Evolutionary conservation across 2,329 filamentous ascomycete genomes (phyloP), one percentile per base, ranked within the genome.

Genomic region (Microsporum canis): DNA sequence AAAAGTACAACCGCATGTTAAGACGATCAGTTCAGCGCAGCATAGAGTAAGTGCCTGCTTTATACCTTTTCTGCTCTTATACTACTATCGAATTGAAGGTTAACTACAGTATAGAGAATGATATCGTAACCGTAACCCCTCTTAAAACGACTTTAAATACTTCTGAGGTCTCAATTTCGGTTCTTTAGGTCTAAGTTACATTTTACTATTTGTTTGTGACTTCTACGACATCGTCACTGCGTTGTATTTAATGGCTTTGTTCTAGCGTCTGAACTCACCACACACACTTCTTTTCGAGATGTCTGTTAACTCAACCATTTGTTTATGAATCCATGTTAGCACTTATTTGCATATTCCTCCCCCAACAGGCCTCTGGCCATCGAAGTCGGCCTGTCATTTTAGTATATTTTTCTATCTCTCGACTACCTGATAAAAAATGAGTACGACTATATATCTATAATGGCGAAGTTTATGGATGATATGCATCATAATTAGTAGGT

Each of bases 1-100:
- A 91, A 75, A 76, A 84, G 65, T 97, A 97, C 76, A 91, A 88
- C 68, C 84, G 92, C 59, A 84, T 84, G 63, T 79, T 97, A 64
- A 84, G 92, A 59, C 82, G 89, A 68, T 88, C 88, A 7, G 88
- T 94, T 2, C 88, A 74, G 63, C 68, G 67, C 57, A 75, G 71
- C 63, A 66, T 67, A 51, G 72, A 75, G 67, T 73, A 63, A 67
- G 67, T 64, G 8, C 2, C 12, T 23, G 3, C 8, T 8, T 17
- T 23, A 3, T 47, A 5, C 8, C 8, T 47, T 17, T 47, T 23
- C 5, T 3, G 3, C 14, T 23, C 43, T 17, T 27, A 23, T 8
- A 23, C 43, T 23, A 5, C n/a, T 12, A 47, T 27, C 6, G n/a
- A 12, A 43, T 12, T 10, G 33, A 34, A n/a, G 14, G 14, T 23